Percentiles rank a stretch among this genome's conserved stretches.
Evolutionary conservation across 192 early-diverging fungal genomes (phyloP).

Genomic region (Mortierella alpina): DNA sequence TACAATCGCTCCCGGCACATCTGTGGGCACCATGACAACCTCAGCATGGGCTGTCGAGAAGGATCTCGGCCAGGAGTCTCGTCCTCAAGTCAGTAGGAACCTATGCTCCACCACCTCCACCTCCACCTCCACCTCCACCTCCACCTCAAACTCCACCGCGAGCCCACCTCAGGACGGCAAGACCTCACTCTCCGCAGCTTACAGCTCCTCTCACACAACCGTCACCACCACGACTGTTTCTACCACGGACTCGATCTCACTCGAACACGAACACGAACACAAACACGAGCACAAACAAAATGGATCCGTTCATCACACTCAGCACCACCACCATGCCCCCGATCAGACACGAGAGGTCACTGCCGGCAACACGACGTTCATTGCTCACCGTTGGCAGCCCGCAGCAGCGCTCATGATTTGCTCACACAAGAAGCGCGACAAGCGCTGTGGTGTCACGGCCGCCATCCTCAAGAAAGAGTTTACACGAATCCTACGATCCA

Average conservation of each 20-base stretch:
- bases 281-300: neutral
- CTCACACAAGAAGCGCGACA: slow-evolving; percentile 67
- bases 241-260: too few relatives aligned
- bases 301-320: neutral
- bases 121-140: slow-evolving; percentile 8
- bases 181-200: too few relatives aligned
- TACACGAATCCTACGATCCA: slow-evolving; percentile 54
- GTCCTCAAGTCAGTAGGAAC: neutral
- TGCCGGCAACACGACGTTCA: slow-evolving; percentile 33
- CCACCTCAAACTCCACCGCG: slow-evolving; percentile 1
- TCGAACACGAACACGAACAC: too few relatives aligned
- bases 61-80: neutral
- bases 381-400: slow-evolving; percentile 52
- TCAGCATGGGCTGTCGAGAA: slow-evolving; percentile 11
- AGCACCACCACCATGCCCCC: slow-evolving; percentile 2
- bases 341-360: slow-evolving; percentile 14
- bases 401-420: slow-evolving; percentile 64
- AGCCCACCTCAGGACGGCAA: too few relatives aligned
- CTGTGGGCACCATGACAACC: neutral
- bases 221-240: neutral
- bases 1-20: neutral
- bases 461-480: slow-evolving; percentile 65
- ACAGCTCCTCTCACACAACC: neutral
- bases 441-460: slow-evolving; percentile 66
- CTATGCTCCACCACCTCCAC: neutral